These are phyloP conservation scores for Trichosporon asahii DNA, from an alignment of 1,284 basidiomycete genomes.

Conservation along the genomic window DNA sequence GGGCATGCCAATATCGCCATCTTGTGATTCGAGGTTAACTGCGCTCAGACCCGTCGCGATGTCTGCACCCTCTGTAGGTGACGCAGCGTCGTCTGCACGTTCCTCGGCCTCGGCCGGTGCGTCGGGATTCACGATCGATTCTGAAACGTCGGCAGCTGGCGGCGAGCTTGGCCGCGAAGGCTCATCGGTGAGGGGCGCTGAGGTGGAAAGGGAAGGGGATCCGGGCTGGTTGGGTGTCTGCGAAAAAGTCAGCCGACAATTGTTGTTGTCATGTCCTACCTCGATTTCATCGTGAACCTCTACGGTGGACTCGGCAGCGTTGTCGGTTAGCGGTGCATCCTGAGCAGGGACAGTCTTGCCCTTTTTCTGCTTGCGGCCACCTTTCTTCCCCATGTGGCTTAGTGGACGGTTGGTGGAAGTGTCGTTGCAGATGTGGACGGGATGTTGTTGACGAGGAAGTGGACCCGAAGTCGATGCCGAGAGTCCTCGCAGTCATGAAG, in stretches of 20 bases:
- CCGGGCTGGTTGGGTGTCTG: neutral
- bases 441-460: neutral
- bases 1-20: conserved; percentile 1
- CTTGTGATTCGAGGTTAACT: neutral
- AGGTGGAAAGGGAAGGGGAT: neutral
- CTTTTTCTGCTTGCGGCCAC: conserved; percentile 8
- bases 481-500: neutral
- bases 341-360: neutral
- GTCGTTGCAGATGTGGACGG: neutral
- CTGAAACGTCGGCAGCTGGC: neutral
- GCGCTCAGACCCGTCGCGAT: neutral
- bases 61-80: neutral
- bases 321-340: neutral
- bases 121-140: neutral
- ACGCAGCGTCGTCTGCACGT: neutral
- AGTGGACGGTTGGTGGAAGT: neutral
- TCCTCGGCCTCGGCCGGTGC: neutral
- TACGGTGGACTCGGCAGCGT: neutral
- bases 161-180: neutral
- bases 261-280: neutral
- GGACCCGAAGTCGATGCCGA: neutral
- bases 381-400: conserved; percentile 1
- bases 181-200: neutral
- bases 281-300: neutral
- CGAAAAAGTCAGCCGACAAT: neutral